These are phyloP conservation scores for Lipomyces yamanashiensis DNA, from an alignment of 805 yeast genomes.

Conservation along the genomic window DNA sequence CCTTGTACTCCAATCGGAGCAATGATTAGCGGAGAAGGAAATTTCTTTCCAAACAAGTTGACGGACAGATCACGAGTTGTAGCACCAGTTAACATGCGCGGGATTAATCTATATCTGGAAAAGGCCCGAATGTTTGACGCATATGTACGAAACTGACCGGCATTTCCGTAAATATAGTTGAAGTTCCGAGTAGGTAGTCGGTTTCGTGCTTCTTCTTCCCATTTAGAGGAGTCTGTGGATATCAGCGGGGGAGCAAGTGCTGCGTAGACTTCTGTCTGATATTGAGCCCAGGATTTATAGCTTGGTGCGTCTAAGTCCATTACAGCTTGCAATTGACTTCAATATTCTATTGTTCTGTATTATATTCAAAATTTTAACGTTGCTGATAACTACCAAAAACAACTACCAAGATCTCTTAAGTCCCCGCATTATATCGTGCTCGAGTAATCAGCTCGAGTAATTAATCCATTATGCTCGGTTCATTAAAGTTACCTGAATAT, in stretches of 20 bases:
- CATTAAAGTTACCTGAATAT: not conserved
- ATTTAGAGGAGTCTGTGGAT: slow-evolving; percentile 12
- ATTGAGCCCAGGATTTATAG: slow-evolving; percentile 26
- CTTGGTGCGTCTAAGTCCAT: slow-evolving; percentile 9
- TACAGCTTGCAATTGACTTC: not conserved
- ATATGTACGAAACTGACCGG: slow-evolving; percentile 23
- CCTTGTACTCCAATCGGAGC: slow-evolving; percentile 43
- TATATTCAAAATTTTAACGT: not conserved
- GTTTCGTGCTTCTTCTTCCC: slow-evolving; percentile 24
- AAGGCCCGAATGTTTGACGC: slow-evolving; percentile 29
- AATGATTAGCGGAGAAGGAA: slow-evolving; percentile 38
- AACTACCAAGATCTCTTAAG: too few relatives aligned
- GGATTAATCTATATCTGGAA: slow-evolving; percentile 23
- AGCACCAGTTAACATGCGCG: slow-evolving; percentile 29
- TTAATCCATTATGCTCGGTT: not conserved
- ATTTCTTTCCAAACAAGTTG: slow-evolving; percentile 37
- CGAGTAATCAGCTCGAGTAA: too few relatives aligned
- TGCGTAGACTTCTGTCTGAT: slow-evolving; percentile 25
- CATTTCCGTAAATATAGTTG: slow-evolving; percentile 29
- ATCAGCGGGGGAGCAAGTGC: slow-evolving; percentile 20
- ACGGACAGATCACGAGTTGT: slow-evolving; percentile 24
- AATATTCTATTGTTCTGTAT: not conserved
- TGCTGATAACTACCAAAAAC: too few relatives aligned
- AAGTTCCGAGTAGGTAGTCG: slow-evolving; percentile 18
- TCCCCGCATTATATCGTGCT: too few relatives aligned